Evolutionary conservation across 108 stramenopile genomes (phyloP), one percentile per base, ranked within the genome.

Genomic region (Cyclotella distinguenda): DNA sequence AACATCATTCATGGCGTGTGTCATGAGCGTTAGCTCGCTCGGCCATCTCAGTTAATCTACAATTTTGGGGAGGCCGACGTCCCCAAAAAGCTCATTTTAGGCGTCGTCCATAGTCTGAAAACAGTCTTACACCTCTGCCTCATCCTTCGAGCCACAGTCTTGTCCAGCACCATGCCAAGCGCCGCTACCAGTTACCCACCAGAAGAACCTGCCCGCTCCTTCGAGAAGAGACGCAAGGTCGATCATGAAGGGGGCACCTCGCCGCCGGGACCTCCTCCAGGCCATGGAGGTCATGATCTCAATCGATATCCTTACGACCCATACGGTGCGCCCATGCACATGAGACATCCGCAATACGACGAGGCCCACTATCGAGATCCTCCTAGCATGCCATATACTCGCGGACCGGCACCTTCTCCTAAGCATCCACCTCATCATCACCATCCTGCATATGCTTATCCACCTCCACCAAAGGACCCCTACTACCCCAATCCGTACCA

Each of bases 171-270:
- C 55, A 56, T 56, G 55, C 33, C 35, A 1, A 56, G 55, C 36
- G 25, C 55, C 18, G 35, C 55, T 6, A 6, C 55, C 19, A 39
- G 8, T 3, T 19, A 26, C 10, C 19, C 5, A 11, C 50, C 55
- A 34, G 36, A 15, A 56, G 55, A 39, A 21, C 33, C 36, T 52
- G 30, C 19, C 15, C 47, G 47, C 0, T 49, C 39, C 35, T 40
- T 36, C 22, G 66, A 68, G 5, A 68, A 68, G 46, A 32, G 66
- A 10, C 56, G 66, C 22, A 68, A 68, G 42, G 45, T 58, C 1
- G n/a, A 46, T 9, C 27, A 49, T 16, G 60, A 62, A 13, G 60
- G 32, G 15, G 46, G 4, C 13, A 1, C 21, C 31, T 11, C 19
- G 4, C 39, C 23, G 28, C 13, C 30, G 25, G 10, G 18, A 36